phyloP scores from a whole-genome alignment of 192 early-diverging fungal species.

The Thoreauomyces humboldtii region DNA sequence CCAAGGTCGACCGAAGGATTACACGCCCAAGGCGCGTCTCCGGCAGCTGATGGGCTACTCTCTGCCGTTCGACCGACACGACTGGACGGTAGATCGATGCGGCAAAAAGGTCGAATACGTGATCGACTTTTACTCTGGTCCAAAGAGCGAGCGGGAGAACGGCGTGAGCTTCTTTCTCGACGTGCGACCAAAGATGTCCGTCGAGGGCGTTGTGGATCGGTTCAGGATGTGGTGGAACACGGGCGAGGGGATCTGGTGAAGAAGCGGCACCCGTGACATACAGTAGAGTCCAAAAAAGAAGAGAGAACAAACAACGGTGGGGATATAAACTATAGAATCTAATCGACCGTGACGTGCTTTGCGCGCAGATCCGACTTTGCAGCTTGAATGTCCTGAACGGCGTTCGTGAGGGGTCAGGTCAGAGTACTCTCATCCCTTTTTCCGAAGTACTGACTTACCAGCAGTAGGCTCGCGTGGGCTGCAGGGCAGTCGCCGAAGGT shows the following conservation, averaged over 20 bases:
- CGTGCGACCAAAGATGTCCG: slow-evolving; percentile 77
- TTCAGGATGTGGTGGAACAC: slow-evolving; percentile 42
- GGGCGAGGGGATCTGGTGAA: slow-evolving; percentile 36
- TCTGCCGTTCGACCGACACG: slow-evolving; percentile 88
- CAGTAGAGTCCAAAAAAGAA: too few relatives aligned
- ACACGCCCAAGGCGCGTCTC: slow-evolving; percentile 70
- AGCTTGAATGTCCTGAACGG: slow-evolving; percentile 73
- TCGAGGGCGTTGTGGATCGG: slow-evolving; percentile 56
- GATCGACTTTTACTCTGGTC: slow-evolving; percentile 89
- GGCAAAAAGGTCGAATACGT: slow-evolving; percentile 82
- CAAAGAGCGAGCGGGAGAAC: slow-evolving; percentile 26
- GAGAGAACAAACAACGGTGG: too few relatives aligned
- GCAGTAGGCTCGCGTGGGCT: slow-evolving; percentile 77
- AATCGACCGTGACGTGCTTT: slow-evolving; percentile 61
- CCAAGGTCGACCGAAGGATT: slow-evolving; percentile 69
- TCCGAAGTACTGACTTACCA: slow-evolving; percentile 46
- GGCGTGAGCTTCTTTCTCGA: slow-evolving; percentile 76
- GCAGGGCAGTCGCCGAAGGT: slow-evolving; percentile 92
- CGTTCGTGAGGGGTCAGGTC: not conserved
- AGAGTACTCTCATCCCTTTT: not conserved
- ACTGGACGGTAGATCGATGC: slow-evolving; percentile 93
- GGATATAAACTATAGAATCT: too few relatives aligned
- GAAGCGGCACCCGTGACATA: too few relatives aligned
- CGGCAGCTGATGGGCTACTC: slow-evolving; percentile 70
- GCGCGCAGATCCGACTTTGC: slow-evolving; percentile 77